phyloP scores from a whole-genome alignment of 2,329 filamentous ascomycete species.

The Periglandula ipomoeae region DNA sequence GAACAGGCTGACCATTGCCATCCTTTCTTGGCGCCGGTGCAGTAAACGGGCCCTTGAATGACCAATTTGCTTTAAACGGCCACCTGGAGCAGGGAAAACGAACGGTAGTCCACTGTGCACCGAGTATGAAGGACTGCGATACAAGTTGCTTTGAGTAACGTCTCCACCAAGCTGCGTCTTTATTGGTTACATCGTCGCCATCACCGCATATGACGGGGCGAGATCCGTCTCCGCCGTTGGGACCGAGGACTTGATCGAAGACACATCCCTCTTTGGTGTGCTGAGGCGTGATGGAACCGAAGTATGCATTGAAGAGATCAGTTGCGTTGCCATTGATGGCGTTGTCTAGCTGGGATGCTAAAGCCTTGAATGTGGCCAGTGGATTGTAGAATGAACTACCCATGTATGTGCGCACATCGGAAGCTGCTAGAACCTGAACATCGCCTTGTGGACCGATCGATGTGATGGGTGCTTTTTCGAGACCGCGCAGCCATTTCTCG shows the following conservation, averaged over 20 bases:
- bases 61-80: constrained; percentile 22
- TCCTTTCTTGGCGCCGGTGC: constrained; percentile 10
- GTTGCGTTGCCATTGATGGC: constrained; percentile 6
- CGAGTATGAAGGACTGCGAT: constrained; percentile 18
- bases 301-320: not conserved
- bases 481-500: constrained; percentile 13
- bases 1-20: not conserved
- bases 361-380: constrained; percentile 9
- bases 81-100: constrained; percentile 23
- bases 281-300: not conserved
- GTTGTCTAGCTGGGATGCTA: constrained; percentile 1
- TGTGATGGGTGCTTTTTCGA: constrained; percentile 16
- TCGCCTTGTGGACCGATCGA: constrained; percentile 10
- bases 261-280: constrained; percentile 1
- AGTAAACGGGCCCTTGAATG: constrained; percentile 19
- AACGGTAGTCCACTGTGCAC: constrained; percentile 18
- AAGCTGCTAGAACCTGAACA: constrained; percentile 16
- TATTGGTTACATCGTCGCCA: constrained; percentile 11
- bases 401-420: constrained; percentile 12
- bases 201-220: constrained; percentile 10
- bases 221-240: not conserved
- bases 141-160: constrained; percentile 13
- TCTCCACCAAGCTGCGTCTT: constrained; percentile 13
- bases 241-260: not conserved
- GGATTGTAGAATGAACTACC: constrained; percentile 18